Percentiles rank a stretch among this genome's conserved stretches.
Evolutionary conservation across 2,329 filamentous ascomycete genomes (phyloP).

Genomic region (Phyllosticta capitalensis): DNA sequence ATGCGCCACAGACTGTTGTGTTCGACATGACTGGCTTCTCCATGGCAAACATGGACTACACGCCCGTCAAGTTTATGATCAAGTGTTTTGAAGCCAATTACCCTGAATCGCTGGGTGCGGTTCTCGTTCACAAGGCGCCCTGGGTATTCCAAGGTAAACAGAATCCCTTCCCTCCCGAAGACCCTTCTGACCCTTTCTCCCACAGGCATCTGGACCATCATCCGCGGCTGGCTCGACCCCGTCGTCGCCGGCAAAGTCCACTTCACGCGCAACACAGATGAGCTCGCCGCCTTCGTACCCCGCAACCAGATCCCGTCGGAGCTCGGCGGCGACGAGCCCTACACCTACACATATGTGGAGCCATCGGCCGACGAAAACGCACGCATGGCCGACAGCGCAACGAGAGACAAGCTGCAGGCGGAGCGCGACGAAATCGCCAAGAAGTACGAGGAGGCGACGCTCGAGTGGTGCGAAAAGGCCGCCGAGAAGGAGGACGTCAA

Average conservation of each 20-base stretch:
- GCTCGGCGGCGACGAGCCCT: constrained; percentile 77
- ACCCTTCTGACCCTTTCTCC: neutral
- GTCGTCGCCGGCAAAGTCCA: constrained; percentile 91
- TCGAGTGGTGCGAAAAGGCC: constrained; percentile 57
- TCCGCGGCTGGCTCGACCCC: constrained; percentile 91
- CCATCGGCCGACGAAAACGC: constrained; percentile 68
- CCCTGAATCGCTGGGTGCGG: constrained; percentile 79
- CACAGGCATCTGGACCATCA: constrained; percentile 86
- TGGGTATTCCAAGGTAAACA: constrained; percentile 85
- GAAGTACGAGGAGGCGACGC: constrained; percentile 64
- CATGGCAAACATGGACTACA: constrained; percentile 96
- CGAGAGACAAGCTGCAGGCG: constrained; percentile 53
- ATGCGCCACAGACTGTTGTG: constrained; percentile 59
- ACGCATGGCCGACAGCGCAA: constrained; percentile 53
- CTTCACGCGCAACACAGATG: constrained; percentile 74
- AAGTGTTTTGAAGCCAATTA: constrained; percentile 99
- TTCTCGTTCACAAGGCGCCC: constrained; percentile 90
- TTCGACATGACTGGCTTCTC: constrained; percentile 96
- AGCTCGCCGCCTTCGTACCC: constrained; percentile 69
- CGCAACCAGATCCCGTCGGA: constrained; percentile 65
- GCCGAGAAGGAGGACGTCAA: constrained; percentile 33
- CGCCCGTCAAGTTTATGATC: constrained; percentile 98
- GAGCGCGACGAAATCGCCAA: constrained; percentile 57
- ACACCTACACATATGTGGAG: constrained; percentile 74
- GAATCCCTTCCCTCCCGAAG: constrained; percentile 7